Evolutionary conservation across 768 basidiomycete genomes (phyloP).

Genomic region (Dictyophora rubrovolvata): DNA sequence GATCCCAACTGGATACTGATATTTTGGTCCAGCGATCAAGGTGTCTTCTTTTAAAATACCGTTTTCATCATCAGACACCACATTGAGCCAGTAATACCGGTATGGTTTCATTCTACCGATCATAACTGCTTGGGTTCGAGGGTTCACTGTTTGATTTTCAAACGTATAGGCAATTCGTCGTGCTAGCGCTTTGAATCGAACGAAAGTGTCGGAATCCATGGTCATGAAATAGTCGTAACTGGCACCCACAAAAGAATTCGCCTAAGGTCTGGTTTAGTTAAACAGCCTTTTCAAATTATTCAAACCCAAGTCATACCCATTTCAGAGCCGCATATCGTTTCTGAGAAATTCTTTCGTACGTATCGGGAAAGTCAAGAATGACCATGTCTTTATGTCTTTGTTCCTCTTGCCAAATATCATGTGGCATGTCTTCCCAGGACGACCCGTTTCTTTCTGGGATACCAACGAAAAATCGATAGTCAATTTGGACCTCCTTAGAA

Average conservation of each 20-base stretch:
- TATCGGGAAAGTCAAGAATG: not conserved
- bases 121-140: not conserved
- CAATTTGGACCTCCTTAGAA: not conserved
- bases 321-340: constrained; percentile 1
- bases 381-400: not conserved
- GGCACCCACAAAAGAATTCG: not conserved
- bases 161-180: not conserved
- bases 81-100: not conserved
- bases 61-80: not conserved
- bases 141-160: not conserved
- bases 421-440: not conserved
- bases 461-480: constrained; percentile 1
- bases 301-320: not conserved
- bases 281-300: no score
- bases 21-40: not conserved
- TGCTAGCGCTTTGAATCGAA: not conserved
- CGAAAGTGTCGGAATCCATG: not conserved
- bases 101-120: not conserved
- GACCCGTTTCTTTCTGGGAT: not conserved
- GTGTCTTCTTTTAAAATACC: not conserved
- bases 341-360: not conserved
- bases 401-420: not conserved
- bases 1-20: not conserved
- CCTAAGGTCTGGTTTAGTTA: not conserved
- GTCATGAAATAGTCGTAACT: constrained; percentile 3